Percentiles rank a stretch among this genome's conserved stretches.
Conservation (phyloP, 2,329 filamentous ascomycete species). For the Fusarium sp. region DNA sequence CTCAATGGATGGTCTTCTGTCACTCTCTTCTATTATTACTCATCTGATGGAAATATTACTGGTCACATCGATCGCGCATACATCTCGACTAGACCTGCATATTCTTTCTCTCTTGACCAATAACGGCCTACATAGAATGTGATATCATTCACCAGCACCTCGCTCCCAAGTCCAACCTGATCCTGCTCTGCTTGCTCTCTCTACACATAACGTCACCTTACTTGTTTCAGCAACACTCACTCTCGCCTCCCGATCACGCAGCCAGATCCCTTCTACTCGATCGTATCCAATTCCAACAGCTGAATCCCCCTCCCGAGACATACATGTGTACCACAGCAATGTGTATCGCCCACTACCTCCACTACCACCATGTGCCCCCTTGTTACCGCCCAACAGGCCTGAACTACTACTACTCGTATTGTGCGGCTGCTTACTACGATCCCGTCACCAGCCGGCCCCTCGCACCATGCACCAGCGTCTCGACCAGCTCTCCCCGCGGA, state of each 20-base stretch:
- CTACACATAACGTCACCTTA: background rate
- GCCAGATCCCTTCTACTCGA: constrained; percentile 4
- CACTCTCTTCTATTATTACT: background rate
- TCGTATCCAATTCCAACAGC: constrained; percentile 25
- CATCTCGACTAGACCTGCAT: background rate
- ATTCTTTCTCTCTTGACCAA: background rate
- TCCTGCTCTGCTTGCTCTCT: background rate
- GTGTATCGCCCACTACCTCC: constrained; percentile 60
- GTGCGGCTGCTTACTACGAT: constrained; percentile 47
- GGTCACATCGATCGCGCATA: background rate
- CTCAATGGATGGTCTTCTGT: background rate
- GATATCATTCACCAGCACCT: background rate
- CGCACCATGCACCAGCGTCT: constrained; percentile 34
- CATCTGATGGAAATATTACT: background rate
- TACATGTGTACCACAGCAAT: constrained; percentile 46
- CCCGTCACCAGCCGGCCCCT: constrained; percentile 38
- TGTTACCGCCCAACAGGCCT: constrained; percentile 53
- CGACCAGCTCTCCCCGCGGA: constrained; percentile 25
- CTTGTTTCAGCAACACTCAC: background rate
- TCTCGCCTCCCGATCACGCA: constrained; percentile 3
- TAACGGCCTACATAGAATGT: background rate
- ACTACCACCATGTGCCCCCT: constrained; percentile 58
- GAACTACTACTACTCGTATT: constrained; percentile 55
- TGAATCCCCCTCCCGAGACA: constrained; percentile 39
- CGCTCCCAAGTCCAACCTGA: background rate